Evolutionary conservation across 768 basidiomycete species (phyloP), one percentile per base, ranked within the genome.

Genomic region (Kwoniella pini): DNA sequence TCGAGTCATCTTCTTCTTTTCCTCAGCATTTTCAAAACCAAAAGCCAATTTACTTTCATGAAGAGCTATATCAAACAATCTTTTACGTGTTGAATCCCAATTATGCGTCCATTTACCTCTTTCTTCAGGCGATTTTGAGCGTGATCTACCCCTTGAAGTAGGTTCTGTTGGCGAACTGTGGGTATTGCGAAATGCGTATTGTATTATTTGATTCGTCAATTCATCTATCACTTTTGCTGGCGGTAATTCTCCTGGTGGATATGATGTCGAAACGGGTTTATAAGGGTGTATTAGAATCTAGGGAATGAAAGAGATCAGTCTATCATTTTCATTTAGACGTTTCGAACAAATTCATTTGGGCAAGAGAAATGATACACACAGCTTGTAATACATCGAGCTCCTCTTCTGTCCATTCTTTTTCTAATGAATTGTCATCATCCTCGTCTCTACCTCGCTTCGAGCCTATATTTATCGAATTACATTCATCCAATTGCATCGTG

Each of bases 191-290:
- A 68, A 60, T 22, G 70, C 71, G 55, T 67, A 75, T 5, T 69
- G 40, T 10, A 77, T 52, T 45, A 78, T 70, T 57, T 78, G 75
- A 30, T 69, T 65, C 11, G 77, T 74, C 11, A 78, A 54, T 51
- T 78, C 77, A 49, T 78, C 77, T 12, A 78, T 53, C 21, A 71
- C 66, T 10, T 63, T 33, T 7, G 70, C 48, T 1, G 72, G 72
- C 5, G 77, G 77, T 7, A 78, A 60, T n/a, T 70, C 65, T 12
- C 70, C 70, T 0, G 77, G 77, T 10, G 77, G 75, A 59, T 68
- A 78, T 3, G 68, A 62, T 13, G 64, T 60, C 2, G 76, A 68
- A 1, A 77, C 45, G 12, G 74, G 75, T 44, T 64, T 68, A 28
- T 67, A 71, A 15, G 77, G 77, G 38, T 75, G 74, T 11, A 64